Evolutionary conservation across 441 rosid genomes (phyloP).

Genomic region (Croton laevigatus): DNA sequence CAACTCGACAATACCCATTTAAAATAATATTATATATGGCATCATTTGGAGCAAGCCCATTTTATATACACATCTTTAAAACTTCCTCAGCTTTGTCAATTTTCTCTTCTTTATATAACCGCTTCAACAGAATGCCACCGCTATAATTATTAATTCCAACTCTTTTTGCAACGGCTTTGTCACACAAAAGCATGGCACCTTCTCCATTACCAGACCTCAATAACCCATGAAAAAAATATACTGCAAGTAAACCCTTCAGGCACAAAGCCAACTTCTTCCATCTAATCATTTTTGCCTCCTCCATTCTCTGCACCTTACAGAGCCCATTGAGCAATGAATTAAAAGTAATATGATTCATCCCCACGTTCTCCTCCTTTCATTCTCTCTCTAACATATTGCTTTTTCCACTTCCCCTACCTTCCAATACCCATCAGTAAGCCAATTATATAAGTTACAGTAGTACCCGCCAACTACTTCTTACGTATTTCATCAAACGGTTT

Average conservation of each 20-base stretch:
- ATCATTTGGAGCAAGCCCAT: slow-evolving; percentile 48
- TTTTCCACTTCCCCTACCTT: slow-evolving; percentile 52
- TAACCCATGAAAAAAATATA: slow-evolving; percentile 50
- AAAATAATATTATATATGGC: slow-evolving; percentile 57
- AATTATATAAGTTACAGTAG: slow-evolving; percentile 57
- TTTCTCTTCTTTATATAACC: slow-evolving; percentile 55
- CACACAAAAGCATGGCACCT: slow-evolving; percentile 47
- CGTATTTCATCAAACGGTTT: slow-evolving; percentile 67
- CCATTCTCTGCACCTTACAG: slow-evolving; percentile 56
- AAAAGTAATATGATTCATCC: slow-evolving; percentile 56
- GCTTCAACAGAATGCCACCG: slow-evolving; percentile 52
- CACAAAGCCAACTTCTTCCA: slow-evolving; percentile 54
- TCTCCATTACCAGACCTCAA: slow-evolving; percentile 36
- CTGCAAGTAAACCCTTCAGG: slow-evolving; percentile 65
- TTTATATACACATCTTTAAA: slow-evolving; percentile 39
- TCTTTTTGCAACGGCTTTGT: slow-evolving; percentile 36
- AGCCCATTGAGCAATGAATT: slow-evolving; percentile 66
- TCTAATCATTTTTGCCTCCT: slow-evolving; percentile 45
- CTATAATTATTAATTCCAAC: slow-evolving; percentile 49
- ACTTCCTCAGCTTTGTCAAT: slow-evolving; percentile 57
- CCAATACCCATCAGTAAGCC: slow-evolving; percentile 61
- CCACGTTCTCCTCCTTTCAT: slow-evolving; percentile 52
- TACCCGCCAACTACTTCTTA: slow-evolving; percentile 36
- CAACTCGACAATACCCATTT: slow-evolving; percentile 55
- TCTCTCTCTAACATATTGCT: slow-evolving; percentile 40